Conservation (phyloP, 192 early-diverging fungal genomes). For the Backusella parvicylindrica region DNA sequence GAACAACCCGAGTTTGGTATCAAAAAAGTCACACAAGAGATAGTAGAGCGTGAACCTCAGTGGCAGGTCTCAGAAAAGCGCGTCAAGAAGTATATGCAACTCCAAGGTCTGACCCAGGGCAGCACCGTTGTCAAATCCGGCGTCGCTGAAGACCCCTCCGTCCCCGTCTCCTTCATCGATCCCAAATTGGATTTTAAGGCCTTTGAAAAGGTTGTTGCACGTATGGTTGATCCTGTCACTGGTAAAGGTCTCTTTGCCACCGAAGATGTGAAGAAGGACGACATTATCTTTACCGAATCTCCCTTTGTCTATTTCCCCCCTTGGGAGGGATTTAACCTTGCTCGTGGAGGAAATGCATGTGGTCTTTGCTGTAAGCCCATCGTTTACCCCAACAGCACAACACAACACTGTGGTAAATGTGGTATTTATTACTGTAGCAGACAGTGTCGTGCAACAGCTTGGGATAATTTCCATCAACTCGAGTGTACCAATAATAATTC, state of each 20-base stretch:
- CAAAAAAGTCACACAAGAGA: slow-evolving; percentile 41
- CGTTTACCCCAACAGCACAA: slow-evolving; percentile 27
- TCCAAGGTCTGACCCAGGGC: slow-evolving; percentile 36
- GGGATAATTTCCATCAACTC: slow-evolving; percentile 45
- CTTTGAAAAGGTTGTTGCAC: slow-evolving; percentile 32
- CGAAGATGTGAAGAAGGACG: slow-evolving; percentile 46
- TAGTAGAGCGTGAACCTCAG: slow-evolving; percentile 38
- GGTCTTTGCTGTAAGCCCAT: slow-evolving; percentile 52
- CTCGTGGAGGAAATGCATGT: slow-evolving; percentile 44
- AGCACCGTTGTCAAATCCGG: slow-evolving; percentile 35
- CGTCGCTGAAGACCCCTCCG: slow-evolving; percentile 43
- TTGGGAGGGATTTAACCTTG: slow-evolving; percentile 49
- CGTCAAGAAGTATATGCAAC: slow-evolving; percentile 57
- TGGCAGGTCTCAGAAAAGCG: slow-evolving; percentile 63
- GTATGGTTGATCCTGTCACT: slow-evolving; percentile 37
- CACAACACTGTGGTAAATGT: slow-evolving; percentile 38
- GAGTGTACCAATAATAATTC: slow-evolving; percentile 46
- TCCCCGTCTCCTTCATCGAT: slow-evolving; percentile 50
- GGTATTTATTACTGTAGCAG: slow-evolving; percentile 46
- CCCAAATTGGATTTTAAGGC: slow-evolving; percentile 36
- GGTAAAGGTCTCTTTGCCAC: slow-evolving; percentile 53
- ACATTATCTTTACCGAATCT: slow-evolving; percentile 50
- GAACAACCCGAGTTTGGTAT: slow-evolving; percentile 51
- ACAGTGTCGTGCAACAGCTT: slow-evolving; percentile 40
- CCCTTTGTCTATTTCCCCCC: slow-evolving; percentile 58